Conservation (phyloP, 2,329 filamentous ascomycete species). For the Ceratocystis papillata region DNA sequence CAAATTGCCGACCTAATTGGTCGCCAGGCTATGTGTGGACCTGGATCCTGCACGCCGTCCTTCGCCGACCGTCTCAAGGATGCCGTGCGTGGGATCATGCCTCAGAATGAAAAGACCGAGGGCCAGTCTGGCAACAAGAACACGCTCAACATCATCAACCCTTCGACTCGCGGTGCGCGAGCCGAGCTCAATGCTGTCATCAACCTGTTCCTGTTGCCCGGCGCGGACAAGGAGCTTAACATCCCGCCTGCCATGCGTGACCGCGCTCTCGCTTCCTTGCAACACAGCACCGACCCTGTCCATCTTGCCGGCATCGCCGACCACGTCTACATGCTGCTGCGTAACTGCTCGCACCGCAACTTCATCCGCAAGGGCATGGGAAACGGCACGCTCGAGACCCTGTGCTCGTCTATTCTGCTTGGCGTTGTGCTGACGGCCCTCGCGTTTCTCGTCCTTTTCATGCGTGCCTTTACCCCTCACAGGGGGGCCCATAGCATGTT, state of each 20-base stretch:
- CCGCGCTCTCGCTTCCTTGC: conserved; percentile 32
- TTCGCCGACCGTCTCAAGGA: conserved; percentile 27
- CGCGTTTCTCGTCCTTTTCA: conserved; percentile 35
- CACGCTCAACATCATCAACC: conserved; percentile 24
- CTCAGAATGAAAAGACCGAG: conserved; percentile 22
- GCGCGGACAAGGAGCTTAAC: conserved; percentile 39
- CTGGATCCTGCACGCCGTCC: conserved; percentile 22
- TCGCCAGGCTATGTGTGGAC: conserved; percentile 23
- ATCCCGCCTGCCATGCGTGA: conserved; percentile 36
- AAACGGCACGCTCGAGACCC: conserved; percentile 41
- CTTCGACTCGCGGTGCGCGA: conserved; percentile 24
- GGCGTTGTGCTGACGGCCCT: conserved; percentile 35
- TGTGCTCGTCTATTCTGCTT: conserved; percentile 38
- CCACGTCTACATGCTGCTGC: conserved; percentile 38
- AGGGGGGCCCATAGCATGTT: conserved; percentile 35
- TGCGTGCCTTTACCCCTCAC: conserved; percentile 34
- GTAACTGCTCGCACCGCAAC: conserved; percentile 40
- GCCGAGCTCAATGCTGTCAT: conserved; percentile 35
- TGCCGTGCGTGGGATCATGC: conserved; percentile 25
- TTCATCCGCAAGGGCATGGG: conserved; percentile 45
- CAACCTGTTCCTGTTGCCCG: conserved; percentile 35
- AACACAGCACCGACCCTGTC: conserved; percentile 32
- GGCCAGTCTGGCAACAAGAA: conserved; percentile 16
- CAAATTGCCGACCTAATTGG: conserved; percentile 24
- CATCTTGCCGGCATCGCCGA: conserved; percentile 37